Percentiles rank a stretch among this genome's conserved stretches.
Evolutionary conservation across 1,284 basidiomycete genomes (phyloP).

Genomic region (Tylopilus orsonianus): DNA sequence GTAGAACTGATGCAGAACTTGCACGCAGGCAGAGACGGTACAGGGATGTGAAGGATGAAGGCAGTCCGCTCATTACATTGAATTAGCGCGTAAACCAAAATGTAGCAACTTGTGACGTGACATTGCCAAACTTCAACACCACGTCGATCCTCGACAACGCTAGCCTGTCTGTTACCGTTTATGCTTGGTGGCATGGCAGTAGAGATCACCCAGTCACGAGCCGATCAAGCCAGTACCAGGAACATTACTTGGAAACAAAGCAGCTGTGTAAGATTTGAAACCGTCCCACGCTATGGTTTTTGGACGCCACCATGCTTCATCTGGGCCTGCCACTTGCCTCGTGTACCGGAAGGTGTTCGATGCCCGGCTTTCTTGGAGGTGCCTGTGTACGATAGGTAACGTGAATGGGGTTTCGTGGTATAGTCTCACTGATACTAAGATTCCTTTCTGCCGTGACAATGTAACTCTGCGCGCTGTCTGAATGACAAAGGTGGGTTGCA

Average conservation of each 20-base stretch:
- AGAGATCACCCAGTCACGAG: slow-evolving; percentile 5
- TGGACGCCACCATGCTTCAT: slow-evolving; percentile 10
- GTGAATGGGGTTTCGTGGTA: background rate
- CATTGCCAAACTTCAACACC: background rate
- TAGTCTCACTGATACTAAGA: slow-evolving; percentile 23
- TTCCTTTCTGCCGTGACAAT: slow-evolving; percentile 21
- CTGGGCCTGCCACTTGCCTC: slow-evolving; percentile 18
- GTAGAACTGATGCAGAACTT: slow-evolving; percentile 60
- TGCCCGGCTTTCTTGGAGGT: slow-evolving; percentile 19
- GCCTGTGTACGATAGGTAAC: slow-evolving; percentile 24
- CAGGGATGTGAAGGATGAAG: slow-evolving; percentile 53
- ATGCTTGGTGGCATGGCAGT: background rate
- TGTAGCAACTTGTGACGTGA: background rate
- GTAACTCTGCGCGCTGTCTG: slow-evolving; percentile 25
- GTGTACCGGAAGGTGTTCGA: slow-evolving; percentile 15
- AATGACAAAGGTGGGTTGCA: slow-evolving; percentile 25
- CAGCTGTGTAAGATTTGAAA: slow-evolving; percentile 11
- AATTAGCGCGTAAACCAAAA: background rate
- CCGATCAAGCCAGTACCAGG: slow-evolving; percentile 3
- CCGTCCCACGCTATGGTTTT: slow-evolving; percentile 14
- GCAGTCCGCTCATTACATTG: slow-evolving; percentile 33
- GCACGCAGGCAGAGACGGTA: slow-evolving; percentile 65
- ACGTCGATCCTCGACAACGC: no score
- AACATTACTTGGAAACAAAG: no score
- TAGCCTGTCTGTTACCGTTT: background rate